Evolutionary conservation across 768 basidiomycete genomes (phyloP).

Genomic region (Termitomyces sp.): DNA sequence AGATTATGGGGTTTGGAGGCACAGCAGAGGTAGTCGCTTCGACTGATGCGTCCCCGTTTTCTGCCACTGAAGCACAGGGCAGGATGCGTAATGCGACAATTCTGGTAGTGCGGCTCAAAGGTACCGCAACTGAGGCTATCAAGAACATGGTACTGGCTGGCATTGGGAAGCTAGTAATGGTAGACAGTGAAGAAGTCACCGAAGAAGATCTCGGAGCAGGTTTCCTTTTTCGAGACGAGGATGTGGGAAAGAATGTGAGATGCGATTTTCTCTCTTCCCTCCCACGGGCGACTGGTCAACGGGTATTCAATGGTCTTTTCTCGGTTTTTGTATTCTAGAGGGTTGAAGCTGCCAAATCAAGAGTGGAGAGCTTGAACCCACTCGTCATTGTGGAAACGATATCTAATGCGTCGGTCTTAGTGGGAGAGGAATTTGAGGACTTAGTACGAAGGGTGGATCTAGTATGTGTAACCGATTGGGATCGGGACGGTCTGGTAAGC

Average conservation of each 20-base stretch:
- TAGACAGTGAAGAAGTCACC: slow-evolving; percentile 69
- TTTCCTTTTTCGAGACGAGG: slow-evolving; percentile 91
- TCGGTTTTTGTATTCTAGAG: slow-evolving; percentile 48
- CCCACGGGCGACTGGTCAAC: slow-evolving; percentile 11
- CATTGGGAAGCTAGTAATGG: slow-evolving; percentile 82
- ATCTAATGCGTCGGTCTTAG: slow-evolving; percentile 40
- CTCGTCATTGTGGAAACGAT: slow-evolving; percentile 77
- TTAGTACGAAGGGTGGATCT: slow-evolving; percentile 69
- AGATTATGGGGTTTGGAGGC: slow-evolving; percentile 98
- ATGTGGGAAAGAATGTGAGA: slow-evolving; percentile 83
- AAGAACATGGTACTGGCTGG: slow-evolving; percentile 98
- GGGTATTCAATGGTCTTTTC: slow-evolving; percentile 35
- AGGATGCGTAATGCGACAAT: slow-evolving; percentile 96
- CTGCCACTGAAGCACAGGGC: slow-evolving; percentile 17
- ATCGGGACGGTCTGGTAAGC: slow-evolving; percentile 66
- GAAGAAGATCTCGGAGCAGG: slow-evolving; percentile 88
- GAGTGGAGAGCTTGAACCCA: slow-evolving; percentile 89
- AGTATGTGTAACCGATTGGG: slow-evolving; percentile 82
- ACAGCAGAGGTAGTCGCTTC: slow-evolving; percentile 62
- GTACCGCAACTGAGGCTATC: slow-evolving; percentile 88
- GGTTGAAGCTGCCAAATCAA: slow-evolving; percentile 76
- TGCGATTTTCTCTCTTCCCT: not conserved
- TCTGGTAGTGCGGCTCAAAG: slow-evolving; percentile 70
- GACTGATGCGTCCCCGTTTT: slow-evolving; percentile 4
- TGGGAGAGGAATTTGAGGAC: slow-evolving; percentile 46